These are phyloP conservation scores for Catharanthus roseus DNA, from an alignment of 257 asterid species.

Conservation along the genomic window DNA sequence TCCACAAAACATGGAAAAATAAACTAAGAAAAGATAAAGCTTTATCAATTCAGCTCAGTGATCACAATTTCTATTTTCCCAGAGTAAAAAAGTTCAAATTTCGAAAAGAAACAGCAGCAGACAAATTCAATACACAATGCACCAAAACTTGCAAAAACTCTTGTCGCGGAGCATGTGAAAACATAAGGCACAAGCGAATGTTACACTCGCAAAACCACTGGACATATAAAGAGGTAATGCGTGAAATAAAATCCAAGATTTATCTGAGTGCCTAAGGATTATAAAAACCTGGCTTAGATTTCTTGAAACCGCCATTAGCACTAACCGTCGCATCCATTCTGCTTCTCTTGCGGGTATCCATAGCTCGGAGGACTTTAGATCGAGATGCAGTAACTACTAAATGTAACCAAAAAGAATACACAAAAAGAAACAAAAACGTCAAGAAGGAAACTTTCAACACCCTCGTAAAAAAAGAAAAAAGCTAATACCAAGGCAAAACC, in stretches of 20 bases:
- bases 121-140: no score
- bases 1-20: no score
- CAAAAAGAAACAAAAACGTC: neutral
- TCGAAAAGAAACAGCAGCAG: no score
- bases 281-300: slow-evolving; percentile 52
- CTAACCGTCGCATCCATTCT: slow-evolving; percentile 23
- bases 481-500: neutral
- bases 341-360: slow-evolving; percentile 33
- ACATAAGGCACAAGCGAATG: no score
- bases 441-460: neutral
- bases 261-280: no score
- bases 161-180: no score
- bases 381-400: neutral
- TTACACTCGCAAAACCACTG: no score
- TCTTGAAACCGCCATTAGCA: slow-evolving; percentile 67
- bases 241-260: neutral
- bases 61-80: neutral
- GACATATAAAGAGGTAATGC: neutral
- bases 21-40: neutral
- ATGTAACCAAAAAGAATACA: neutral
- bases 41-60: neutral
- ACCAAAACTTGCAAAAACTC: no score
- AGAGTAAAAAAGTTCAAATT: no score
- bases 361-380: slow-evolving; percentile 17
- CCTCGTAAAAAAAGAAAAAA: neutral